Evolutionary conservation across 2,329 filamentous ascomycete genomes (phyloP).

Genomic region (Epichloe baconii): DNA sequence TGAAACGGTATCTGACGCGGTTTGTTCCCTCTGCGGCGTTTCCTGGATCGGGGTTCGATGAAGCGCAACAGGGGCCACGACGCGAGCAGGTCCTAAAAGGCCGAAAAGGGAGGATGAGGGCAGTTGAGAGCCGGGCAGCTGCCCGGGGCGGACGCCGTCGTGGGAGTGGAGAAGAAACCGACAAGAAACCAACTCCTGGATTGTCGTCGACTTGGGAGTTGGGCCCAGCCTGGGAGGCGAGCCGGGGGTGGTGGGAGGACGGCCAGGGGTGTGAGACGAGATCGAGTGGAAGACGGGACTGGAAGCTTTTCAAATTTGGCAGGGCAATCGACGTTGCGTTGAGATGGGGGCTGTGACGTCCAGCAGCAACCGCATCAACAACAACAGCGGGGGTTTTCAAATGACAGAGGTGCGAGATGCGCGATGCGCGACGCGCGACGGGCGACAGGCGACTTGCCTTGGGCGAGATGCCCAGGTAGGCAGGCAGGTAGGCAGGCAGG

Average conservation of each 20-base stretch:
- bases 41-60: constrained; percentile 7
- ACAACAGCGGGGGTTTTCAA: not conserved
- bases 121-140: constrained; percentile 6
- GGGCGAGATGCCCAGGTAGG: not conserved
- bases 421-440: too few relatives aligned
- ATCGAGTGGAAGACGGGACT: too few relatives aligned
- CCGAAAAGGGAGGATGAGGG: not conserved
- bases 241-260: constrained; percentile 1
- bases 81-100: constrained; percentile 6
- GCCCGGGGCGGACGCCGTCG: constrained; percentile 9
- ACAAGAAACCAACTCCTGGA: constrained; percentile 3
- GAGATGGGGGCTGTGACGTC: not conserved
- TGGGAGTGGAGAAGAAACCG: constrained; percentile 7
- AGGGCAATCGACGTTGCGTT: not conserved
- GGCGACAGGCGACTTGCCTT: too few relatives aligned
- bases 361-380: not conserved
- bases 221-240: constrained; percentile 3
- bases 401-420: not conserved
- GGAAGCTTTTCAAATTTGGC: not conserved
- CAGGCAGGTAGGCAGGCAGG: not conserved
- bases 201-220: constrained; percentile 6
- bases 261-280: constrained; percentile 1
- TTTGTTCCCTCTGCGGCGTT: constrained; percentile 6
- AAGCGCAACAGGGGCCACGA: constrained; percentile 3
- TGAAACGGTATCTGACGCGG: constrained; percentile 7